phyloP scores from a whole-genome alignment of 257 asterid genomes.

The Solanum okadae region DNA sequence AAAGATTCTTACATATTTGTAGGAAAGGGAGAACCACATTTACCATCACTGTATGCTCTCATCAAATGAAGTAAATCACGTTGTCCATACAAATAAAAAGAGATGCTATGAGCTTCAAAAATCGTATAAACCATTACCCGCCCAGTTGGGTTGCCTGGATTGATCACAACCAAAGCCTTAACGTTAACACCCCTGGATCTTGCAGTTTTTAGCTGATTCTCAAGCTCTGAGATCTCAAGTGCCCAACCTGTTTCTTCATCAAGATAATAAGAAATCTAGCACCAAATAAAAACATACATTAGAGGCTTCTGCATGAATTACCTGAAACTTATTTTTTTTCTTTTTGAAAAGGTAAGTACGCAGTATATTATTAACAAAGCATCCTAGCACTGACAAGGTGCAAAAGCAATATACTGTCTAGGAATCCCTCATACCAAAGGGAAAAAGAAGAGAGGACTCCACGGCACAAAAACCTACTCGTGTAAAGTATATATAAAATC shows the following conservation, averaged over 20 bases:
- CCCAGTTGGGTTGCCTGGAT: slow-evolving; percentile 99
- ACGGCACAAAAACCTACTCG: background rate
- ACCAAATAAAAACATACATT: background rate
- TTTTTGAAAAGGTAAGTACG: background rate
- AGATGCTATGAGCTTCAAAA: background rate
- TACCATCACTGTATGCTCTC: background rate
- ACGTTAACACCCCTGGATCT: slow-evolving; percentile 62
- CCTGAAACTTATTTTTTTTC: background rate
- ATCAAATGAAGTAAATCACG: background rate
- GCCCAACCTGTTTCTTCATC: slow-evolving; percentile 99
- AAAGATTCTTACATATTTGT: background rate
- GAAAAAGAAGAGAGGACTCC: background rate
- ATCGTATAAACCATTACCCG: slow-evolving; percentile 36
- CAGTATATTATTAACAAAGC: background rate
- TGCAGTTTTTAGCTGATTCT: slow-evolving; percentile 72
- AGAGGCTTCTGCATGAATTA: background rate
- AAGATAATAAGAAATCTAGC: slow-evolving; percentile 88
- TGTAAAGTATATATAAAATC: background rate
- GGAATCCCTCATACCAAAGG: background rate
- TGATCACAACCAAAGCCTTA: slow-evolving; percentile 88
- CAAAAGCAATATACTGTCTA: background rate
- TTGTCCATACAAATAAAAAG: background rate
- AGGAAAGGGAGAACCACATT: background rate
- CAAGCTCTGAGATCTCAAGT: slow-evolving; percentile 68
- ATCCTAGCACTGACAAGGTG: background rate